A percentile compares a stretch with the other conserved stretches of the same genome.
Conservation (phyloP, 768 basidiomycete genomes). For the Gyrodon lividus region DNA sequence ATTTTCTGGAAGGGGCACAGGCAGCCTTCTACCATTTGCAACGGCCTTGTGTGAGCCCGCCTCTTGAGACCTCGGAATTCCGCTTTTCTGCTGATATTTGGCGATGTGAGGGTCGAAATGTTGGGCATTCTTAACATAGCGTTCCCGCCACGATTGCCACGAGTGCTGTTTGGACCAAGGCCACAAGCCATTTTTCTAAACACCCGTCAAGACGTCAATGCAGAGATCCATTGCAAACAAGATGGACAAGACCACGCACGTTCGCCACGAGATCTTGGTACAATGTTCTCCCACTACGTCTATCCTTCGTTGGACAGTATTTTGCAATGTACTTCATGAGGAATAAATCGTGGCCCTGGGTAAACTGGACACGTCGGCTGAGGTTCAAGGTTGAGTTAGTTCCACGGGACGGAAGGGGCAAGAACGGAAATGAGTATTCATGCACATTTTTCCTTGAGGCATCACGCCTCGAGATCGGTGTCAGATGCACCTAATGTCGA, state of each 20-base stretch:
- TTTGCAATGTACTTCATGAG: conserved; percentile 50
- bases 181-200: conserved; percentile 44
- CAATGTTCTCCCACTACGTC: conserved; percentile 47
- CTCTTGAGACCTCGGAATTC: neutral
- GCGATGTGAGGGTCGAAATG: conserved; percentile 45
- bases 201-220: neutral
- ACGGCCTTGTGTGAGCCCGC: neutral
- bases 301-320: conserved; percentile 38
- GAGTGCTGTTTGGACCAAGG: conserved; percentile 52
- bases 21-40: conserved; percentile 6
- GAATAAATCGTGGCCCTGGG: conserved; percentile 40
- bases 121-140: conserved; percentile 47
- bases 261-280: conserved; percentile 45
- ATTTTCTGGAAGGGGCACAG: neutral
- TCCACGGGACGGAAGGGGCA: neutral
- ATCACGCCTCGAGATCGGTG: too few species aligned
- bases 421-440: neutral
- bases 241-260: conserved; percentile 35
- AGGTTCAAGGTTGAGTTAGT: neutral
- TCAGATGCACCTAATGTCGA: too few species aligned
- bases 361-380: conserved; percentile 31
- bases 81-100: conserved; percentile 37
- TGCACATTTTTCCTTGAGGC: neutral
- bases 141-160: conserved; percentile 63
- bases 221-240: neutral